These are phyloP conservation scores for Avena atlantica DNA, from an alignment of 176 grass and related monocot genomes.

Conservation along the genomic window DNA sequence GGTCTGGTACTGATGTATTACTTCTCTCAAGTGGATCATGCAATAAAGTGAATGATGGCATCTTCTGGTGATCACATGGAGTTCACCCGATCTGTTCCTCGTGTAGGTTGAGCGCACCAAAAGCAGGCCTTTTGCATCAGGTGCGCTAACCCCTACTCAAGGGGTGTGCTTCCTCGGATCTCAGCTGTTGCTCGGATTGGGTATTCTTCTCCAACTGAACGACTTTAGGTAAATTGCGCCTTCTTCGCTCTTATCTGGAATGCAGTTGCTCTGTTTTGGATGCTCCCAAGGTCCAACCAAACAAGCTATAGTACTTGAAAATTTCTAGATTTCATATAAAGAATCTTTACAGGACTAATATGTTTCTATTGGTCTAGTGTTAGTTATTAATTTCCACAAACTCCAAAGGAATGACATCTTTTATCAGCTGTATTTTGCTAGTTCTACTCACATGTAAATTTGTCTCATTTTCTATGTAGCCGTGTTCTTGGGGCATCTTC, in stretches of 20 bases:
- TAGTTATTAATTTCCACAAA: not conserved
- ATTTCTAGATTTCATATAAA: too few relatives aligned
- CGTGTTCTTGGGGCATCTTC: conserved; percentile 82
- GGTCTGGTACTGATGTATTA: not conserved
- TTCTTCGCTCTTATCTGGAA: not conserved
- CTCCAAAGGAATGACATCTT: conserved; percentile 24
- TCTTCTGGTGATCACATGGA: not conserved
- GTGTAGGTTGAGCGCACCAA: conserved; percentile 81
- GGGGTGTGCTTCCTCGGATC: conserved; percentile 80
- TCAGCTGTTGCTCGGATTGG: conserved; percentile 84
- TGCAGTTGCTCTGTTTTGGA: not conserved
- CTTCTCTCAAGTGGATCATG: not conserved
- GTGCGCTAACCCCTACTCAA: conserved; percentile 61
- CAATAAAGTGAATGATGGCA: not conserved
- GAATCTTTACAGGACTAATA: not conserved
- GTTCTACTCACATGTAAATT: not conserved
- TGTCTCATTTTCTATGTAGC: conserved; percentile 48
- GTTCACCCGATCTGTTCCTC: conserved; percentile 4
- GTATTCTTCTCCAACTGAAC: conserved; percentile 90
- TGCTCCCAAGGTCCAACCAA: not conserved
- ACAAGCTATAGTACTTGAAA: not conserved
- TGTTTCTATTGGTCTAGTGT: not conserved
- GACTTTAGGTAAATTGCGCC: conserved; percentile 59
- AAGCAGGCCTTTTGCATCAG: conserved; percentile 82
- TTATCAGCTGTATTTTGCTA: conserved; percentile 16